Conservation (phyloP, 352 stramenopile species). For the Globisporangium spiculum region DNA sequence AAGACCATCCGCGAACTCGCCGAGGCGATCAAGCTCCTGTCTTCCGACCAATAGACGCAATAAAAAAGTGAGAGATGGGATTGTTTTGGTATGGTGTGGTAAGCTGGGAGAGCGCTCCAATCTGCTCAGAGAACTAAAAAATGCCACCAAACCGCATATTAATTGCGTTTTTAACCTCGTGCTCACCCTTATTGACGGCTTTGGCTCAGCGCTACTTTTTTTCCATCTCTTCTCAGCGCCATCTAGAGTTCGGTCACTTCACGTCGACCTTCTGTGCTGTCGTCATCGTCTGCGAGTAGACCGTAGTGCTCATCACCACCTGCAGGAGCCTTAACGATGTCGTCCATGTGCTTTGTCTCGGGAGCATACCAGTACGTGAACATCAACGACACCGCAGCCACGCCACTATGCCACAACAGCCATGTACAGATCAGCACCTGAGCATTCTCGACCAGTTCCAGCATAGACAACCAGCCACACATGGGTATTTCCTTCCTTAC, state of each 20-base stretch:
- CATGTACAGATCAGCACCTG: not conserved
- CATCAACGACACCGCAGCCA: conserved; percentile 33
- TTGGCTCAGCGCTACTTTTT: not conserved
- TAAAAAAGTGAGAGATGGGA: not conserved
- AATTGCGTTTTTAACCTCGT: not conserved
- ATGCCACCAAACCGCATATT: not conserved
- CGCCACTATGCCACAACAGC: conserved; percentile 22
- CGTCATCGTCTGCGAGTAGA: conserved; percentile 31
- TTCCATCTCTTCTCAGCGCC: not conserved
- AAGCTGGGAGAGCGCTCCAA: not conserved
- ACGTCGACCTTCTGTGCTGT: conserved; percentile 27
- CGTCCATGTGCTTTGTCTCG: conserved; percentile 59
- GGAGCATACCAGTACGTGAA: conserved; percentile 57
- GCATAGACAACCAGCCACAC: not conserved
- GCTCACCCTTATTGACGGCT: not conserved
- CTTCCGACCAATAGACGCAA: conserved; percentile 5
- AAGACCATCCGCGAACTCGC: conserved; percentile 71
- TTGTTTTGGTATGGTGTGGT: not conserved
- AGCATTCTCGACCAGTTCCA: not conserved
- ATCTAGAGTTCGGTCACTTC: conserved; percentile 51
- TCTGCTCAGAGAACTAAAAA: not conserved
- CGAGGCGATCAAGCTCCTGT: conserved; percentile 49
- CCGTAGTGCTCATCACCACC: conserved; percentile 39
- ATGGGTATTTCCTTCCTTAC: conserved; percentile 13
- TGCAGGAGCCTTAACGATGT: conserved; percentile 14